Percentiles rank a stretch among this genome's conserved stretches.
Evolutionary conservation across 78 protist species (phyloP).

Genomic region (Speleostelium caveatum): DNA sequence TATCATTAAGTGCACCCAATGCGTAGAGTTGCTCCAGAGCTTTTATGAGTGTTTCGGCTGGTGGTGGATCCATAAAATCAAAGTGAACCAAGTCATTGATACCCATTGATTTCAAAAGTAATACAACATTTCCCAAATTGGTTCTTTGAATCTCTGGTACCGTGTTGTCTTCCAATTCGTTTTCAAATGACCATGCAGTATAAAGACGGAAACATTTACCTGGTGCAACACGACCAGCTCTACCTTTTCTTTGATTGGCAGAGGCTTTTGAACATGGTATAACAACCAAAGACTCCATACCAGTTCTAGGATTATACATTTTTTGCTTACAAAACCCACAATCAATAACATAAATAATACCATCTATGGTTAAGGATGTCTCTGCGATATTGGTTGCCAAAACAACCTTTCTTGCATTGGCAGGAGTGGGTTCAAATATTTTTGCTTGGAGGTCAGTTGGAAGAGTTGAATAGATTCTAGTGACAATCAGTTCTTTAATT

Average conservation of each 20-base stretch:
- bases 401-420: conserved; percentile 97
- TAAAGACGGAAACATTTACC: conserved; percentile 98
- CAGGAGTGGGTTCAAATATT: conserved; percentile 97
- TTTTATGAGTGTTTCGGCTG: conserved; percentile 97
- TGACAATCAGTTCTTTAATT: conserved; percentile 92
- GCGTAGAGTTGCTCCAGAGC: conserved; percentile 98
- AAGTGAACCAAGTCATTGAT: conserved; percentile 97
- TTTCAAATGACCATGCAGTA: conserved; percentile 95
- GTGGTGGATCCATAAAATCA: conserved; percentile 99
- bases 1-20: conserved; percentile 96
- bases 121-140: conserved; percentile 97
- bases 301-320: conserved; percentile 93
- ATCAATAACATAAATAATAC: conserved; percentile 98
- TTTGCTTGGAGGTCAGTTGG: conserved; percentile 97
- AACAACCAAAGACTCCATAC: conserved; percentile 98
- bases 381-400: conserved; percentile 99
- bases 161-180: conserved; percentile 93
- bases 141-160: conserved; percentile 99
- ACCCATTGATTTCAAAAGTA: conserved; percentile 96
- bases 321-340: conserved; percentile 96
- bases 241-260: conserved; percentile 97
- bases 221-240: conserved; percentile 98
- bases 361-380: conserved; percentile 98
- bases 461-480: conserved; percentile 97
- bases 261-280: conserved; percentile 93